phyloP scores from a whole-genome alignment of 176 grass and related monocot species.

The Coix lacrymajobi region DNA sequence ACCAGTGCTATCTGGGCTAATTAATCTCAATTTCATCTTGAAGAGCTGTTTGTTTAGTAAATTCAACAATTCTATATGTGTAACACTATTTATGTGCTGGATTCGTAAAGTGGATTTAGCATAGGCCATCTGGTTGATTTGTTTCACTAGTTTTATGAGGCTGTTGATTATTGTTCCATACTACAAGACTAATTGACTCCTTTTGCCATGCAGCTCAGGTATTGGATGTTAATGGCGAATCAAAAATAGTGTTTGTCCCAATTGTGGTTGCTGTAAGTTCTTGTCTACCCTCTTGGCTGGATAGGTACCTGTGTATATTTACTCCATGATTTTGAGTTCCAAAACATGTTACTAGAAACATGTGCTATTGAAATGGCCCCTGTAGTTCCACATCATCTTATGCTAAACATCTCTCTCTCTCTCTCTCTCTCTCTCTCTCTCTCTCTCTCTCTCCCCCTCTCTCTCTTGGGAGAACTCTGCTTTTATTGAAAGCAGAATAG shows the following conservation, averaged over 20 bases:
- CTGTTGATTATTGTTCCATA: background rate
- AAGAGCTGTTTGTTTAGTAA: background rate
- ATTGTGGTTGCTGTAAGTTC: conserved; percentile 76
- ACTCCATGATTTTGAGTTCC: background rate
- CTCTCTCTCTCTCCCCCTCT: no score
- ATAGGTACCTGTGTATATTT: background rate
- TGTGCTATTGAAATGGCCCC: background rate
- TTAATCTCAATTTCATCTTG: background rate
- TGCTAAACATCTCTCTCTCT: background rate
- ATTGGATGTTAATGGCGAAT: conserved; percentile 60
- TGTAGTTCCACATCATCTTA: background rate
- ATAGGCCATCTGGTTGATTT: no score
- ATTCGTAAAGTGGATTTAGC: background rate
- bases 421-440: no score
- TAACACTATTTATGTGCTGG: background rate
- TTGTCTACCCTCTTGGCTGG: conserved; percentile 7
- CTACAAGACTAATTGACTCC: background rate
- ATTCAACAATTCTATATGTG: background rate
- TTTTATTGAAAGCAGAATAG: no score
- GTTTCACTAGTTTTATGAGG: no score
- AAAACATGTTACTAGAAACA: background rate
- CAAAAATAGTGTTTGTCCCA: conserved; percentile 72
- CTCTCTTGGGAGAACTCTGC: no score
- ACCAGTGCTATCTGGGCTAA: background rate
- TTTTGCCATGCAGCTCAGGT: conserved; percentile 59